Evolutionary conservation across 345 rosid genomes (phyloP), one percentile per base, ranked within the genome.

Genomic region (Streptanthus diversifolius): DNA sequence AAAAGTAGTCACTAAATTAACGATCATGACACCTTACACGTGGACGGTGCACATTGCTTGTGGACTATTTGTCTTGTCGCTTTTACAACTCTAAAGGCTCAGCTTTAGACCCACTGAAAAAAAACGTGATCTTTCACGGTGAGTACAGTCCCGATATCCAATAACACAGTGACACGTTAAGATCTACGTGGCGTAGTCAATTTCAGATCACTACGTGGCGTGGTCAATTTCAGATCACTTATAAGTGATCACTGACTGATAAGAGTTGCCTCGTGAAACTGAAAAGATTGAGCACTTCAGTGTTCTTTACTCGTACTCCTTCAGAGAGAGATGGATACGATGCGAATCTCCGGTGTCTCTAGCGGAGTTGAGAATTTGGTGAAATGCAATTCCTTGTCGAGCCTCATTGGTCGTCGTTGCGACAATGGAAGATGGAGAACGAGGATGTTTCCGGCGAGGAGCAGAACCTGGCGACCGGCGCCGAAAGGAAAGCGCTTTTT

Each of bases 371-470:
- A 78, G 61, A 35, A 55, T 37, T 66, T 49, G 5, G 27, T 63
- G 19, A 72, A 59, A 17, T 70, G 44, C 51, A 37, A 49, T 49
- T 74, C 83, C 11, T 61, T 77, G 19, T 71, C 82, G 5, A 79
- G 83, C 63, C 48, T 83, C 47, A 70, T 64, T n/a, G 35, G 57
- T 63, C 70, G 81, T 64, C 71, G 78, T 33, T 71, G 36, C 32
- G 44, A 59, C 35, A 64, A 40, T 2, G 62, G 67, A 15, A 21
- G 48, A 47, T 39, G 66, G 79, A 69, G 11, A 5, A 61, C 80
- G 29, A 82, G 62, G 54, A 71, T 79, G 76, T 49, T 79, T 27
- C 77, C 75, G 70, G 63, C 71, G 41, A 69, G 72, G 53, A 79
- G 30, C 43, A 67, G 80, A 32, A 56, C 21, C 19, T 71, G 62